These are phyloP conservation scores for Borealophlyctis nickersoniae DNA, from an alignment of 192 early-diverging fungal genomes.

Conservation along the genomic window DNA sequence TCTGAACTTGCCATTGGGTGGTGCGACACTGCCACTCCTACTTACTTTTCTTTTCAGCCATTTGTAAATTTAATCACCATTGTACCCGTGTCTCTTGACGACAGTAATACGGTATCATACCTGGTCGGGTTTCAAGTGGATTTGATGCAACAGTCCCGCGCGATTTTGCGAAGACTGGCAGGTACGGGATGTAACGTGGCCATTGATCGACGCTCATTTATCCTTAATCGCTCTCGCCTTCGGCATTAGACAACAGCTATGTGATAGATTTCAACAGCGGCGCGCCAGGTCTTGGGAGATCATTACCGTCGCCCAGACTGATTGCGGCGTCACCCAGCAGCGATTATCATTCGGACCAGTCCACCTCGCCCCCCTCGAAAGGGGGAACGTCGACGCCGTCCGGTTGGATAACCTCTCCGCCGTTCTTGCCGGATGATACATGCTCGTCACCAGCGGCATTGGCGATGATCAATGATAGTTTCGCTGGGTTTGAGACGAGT, in stretches of 20 bases:
- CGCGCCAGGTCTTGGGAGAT: too few relatives aligned
- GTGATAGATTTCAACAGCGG: slow-evolving; percentile 14
- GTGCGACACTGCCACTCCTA: neutral
- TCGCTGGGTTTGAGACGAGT: too few relatives aligned
- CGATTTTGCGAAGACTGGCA: slow-evolving; percentile 53
- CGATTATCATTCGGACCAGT: neutral
- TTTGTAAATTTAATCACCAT: slow-evolving; percentile 65
- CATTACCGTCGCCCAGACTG: too few relatives aligned
- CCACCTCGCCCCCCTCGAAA: neutral
- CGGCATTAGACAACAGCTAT: slow-evolving; percentile 15
- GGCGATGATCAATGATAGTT: too few relatives aligned
- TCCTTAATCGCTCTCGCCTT: too few relatives aligned
- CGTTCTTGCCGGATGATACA: too few relatives aligned
- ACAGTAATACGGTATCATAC: slow-evolving; percentile 32
- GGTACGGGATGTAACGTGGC: slow-evolving; percentile 12
- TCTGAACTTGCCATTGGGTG: neutral
- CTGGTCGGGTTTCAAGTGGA: slow-evolving; percentile 67
- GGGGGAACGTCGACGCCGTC: too few relatives aligned
- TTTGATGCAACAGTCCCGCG: slow-evolving; percentile 57
- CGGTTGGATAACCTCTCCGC: too few relatives aligned
- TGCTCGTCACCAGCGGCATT: too few relatives aligned
- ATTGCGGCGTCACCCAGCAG: too few relatives aligned
- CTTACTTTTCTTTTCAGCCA: slow-evolving; percentile 26
- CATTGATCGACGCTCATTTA: too few relatives aligned
- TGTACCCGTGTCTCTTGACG: slow-evolving; percentile 50